These are phyloP conservation scores for Senna tora DNA, from an alignment of 306 rosid species.

Conservation along the genomic window DNA sequence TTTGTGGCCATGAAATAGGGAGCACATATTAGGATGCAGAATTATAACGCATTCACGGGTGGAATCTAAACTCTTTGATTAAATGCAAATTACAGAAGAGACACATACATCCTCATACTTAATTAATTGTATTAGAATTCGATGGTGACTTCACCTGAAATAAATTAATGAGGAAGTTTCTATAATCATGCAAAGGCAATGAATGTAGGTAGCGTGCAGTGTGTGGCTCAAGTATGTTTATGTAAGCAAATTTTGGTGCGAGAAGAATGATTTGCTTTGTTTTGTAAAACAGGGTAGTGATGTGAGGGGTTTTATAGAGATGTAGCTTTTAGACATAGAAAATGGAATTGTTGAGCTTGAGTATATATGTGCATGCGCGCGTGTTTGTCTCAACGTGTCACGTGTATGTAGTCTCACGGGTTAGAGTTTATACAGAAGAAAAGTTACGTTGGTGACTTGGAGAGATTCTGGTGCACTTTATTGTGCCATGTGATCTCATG, in stretches of 20 bases:
- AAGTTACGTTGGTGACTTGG: conserved; percentile 7
- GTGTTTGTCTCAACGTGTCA: conserved; percentile 61
- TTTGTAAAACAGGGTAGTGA: conserved; percentile 21
- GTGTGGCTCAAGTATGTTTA: background rate
- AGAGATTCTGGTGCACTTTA: conserved; percentile 42
- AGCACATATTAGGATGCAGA: conserved; percentile 23
- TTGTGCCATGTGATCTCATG: conserved; percentile 35
- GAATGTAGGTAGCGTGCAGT: background rate
- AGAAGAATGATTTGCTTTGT: conserved; percentile 8
- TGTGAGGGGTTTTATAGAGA: conserved; percentile 38
- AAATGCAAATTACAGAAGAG: conserved; percentile 25
- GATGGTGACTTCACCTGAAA: no score
- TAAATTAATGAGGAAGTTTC: conserved; percentile 16
- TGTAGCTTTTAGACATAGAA: background rate
- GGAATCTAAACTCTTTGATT: conserved; percentile 39
- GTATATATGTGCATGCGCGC: conserved; percentile 41
- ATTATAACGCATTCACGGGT: conserved; percentile 58
- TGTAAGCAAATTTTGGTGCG: conserved; percentile 12
- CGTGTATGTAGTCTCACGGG: conserved; percentile 54
- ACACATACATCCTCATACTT: conserved; percentile 15
- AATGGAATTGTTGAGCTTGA: conserved; percentile 20
- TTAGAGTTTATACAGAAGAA: background rate
- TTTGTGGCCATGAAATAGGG: conserved; percentile 48
- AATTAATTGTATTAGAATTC: no score
- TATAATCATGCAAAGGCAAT: conserved; percentile 19